Percentiles rank a stretch among this genome's conserved stretches.
Conservation (phyloP, 108 stramenopile species). For the Cyclotella baltica region DNA sequence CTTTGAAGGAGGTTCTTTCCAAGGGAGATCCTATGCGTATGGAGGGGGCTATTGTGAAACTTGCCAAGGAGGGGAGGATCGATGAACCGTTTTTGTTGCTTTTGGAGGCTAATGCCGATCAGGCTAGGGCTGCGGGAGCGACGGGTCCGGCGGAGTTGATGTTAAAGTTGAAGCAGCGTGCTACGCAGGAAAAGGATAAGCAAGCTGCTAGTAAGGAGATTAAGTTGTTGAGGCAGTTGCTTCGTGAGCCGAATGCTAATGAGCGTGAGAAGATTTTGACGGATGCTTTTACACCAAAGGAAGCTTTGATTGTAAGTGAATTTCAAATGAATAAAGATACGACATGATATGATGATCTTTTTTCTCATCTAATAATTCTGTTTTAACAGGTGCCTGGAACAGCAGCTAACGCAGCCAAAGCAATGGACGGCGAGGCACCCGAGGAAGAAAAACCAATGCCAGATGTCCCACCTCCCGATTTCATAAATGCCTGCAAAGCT, state of each 20-base stretch:
- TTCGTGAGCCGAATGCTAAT: slow-evolving; percentile 66
- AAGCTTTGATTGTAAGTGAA: slow-evolving; percentile 68
- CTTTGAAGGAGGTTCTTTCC: slow-evolving; percentile 69
- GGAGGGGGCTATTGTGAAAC: slow-evolving; percentile 85
- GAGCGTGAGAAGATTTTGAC: slow-evolving; percentile 76
- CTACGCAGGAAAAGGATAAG: slow-evolving; percentile 86
- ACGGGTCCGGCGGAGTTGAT: slow-evolving; percentile 83
- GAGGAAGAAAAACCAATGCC: slow-evolving; percentile 86
- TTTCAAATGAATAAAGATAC: background rate
- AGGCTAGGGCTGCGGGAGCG: slow-evolving; percentile 81
- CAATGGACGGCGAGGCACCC: slow-evolving; percentile 81
- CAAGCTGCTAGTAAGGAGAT: slow-evolving; percentile 79
- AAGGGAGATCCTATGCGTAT: slow-evolving; percentile 87
- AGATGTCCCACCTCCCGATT: slow-evolving; percentile 90
- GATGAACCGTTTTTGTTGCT: slow-evolving; percentile 86
- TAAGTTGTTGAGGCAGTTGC: slow-evolving; percentile 77
- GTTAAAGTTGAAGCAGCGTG: slow-evolving; percentile 68
- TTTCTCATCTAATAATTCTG: background rate
- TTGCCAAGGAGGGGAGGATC: slow-evolving; percentile 77
- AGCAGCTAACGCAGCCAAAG: slow-evolving; percentile 83
- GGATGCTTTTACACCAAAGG: slow-evolving; percentile 89
- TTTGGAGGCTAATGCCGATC: slow-evolving; percentile 87
- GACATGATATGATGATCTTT: background rate
- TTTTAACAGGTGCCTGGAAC: slow-evolving; percentile 73
- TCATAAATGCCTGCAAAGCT: slow-evolving; percentile 90